phyloP scores from a whole-genome alignment of 371 early-diverging fungal species.

The Mucor irregularis region DNA sequence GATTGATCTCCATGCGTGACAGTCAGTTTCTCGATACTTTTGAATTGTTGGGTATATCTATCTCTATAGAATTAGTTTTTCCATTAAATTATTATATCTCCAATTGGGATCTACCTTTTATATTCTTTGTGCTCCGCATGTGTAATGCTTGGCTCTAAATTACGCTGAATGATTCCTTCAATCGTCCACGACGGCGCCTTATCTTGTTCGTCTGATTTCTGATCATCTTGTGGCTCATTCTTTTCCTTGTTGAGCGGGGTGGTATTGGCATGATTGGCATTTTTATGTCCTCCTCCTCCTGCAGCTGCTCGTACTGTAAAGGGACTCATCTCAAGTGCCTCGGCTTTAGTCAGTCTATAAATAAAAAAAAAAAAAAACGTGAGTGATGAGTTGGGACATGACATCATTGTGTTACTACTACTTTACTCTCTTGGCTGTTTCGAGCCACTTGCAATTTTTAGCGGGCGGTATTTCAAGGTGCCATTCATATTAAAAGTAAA shows the following conservation, averaged over 20 bases:
- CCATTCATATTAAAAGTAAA: slow-evolving; percentile 89
- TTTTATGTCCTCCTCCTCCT: slow-evolving; percentile 4
- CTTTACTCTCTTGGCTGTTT: slow-evolving; percentile 29
- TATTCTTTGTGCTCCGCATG: slow-evolving; percentile 59
- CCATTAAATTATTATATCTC: too few relatives aligned
- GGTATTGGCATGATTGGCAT: not conserved
- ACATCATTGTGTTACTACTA: not conserved
- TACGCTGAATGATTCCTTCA: slow-evolving; percentile 51
- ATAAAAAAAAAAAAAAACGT: not conserved
- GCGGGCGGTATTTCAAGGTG: slow-evolving; percentile 62
- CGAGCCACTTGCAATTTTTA: slow-evolving; percentile 25
- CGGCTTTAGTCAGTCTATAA: slow-evolving; percentile 29
- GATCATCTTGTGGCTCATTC: slow-evolving; percentile 22
- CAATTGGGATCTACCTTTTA: slow-evolving; percentile 44
- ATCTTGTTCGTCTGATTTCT: slow-evolving; percentile 18
- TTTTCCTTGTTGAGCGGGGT: slow-evolving; percentile 6
- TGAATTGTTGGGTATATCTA: slow-evolving; percentile 59
- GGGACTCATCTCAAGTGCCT: slow-evolving; percentile 49
- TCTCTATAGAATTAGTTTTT: too few relatives aligned
- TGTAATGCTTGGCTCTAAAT: slow-evolving; percentile 60
- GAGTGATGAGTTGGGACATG: not conserved
- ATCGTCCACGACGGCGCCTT: slow-evolving; percentile 41
- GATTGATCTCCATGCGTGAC: slow-evolving; percentile 30
- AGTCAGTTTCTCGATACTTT: slow-evolving; percentile 35
- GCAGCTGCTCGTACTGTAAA: slow-evolving; percentile 46